These are phyloP conservation scores for Aristolochia contorta DNA, from an alignment of 164 flowering plant species.

Conservation along the genomic window DNA sequence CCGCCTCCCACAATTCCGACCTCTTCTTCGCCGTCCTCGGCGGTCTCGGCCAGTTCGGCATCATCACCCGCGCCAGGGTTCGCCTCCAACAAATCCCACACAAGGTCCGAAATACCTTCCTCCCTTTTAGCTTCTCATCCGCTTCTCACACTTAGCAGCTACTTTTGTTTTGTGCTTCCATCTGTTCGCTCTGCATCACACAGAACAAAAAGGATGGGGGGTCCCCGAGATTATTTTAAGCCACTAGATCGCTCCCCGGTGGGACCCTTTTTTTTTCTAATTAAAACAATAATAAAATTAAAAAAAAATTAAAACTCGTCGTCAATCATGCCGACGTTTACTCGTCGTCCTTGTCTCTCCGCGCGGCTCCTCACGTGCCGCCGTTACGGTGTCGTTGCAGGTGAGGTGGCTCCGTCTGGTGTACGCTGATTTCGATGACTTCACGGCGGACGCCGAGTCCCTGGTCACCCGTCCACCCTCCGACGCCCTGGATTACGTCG, in stretches of 20 bases:
- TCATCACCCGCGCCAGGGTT: conserved; percentile 72
- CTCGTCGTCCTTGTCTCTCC: too few species aligned
- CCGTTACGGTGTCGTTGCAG: conserved; percentile 18
- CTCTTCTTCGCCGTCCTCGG: conserved; percentile 63
- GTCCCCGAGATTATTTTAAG: background rate
- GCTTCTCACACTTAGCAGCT: background rate
- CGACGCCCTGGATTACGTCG: conserved; percentile 68
- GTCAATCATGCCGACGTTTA: too few species aligned
- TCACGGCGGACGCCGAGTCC: conserved; percentile 63
- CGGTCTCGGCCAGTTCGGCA: conserved; percentile 89
- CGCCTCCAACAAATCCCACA: conserved; percentile 55
- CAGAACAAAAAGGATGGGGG: too few species aligned
- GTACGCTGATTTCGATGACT: conserved; percentile 57
- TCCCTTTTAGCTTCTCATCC: background rate
- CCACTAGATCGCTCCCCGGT: background rate
- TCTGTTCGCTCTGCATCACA: too few species aligned
- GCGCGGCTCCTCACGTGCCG: too few species aligned
- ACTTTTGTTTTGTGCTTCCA: too few species aligned
- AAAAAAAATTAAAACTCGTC: too few species aligned
- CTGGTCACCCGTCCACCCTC: conserved; percentile 29
- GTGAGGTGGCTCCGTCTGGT: conserved; percentile 86
- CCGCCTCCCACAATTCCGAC: conserved; percentile 37
- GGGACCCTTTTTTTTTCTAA: too few species aligned
- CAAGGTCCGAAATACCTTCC: conserved; percentile 31
- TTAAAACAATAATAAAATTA: too few species aligned